A percentile compares a stretch with the other conserved stretches of the same genome.
Evolutionary conservation across 345 rosid genomes (phyloP).

Genomic region (Abelmoschus esculentus): DNA sequence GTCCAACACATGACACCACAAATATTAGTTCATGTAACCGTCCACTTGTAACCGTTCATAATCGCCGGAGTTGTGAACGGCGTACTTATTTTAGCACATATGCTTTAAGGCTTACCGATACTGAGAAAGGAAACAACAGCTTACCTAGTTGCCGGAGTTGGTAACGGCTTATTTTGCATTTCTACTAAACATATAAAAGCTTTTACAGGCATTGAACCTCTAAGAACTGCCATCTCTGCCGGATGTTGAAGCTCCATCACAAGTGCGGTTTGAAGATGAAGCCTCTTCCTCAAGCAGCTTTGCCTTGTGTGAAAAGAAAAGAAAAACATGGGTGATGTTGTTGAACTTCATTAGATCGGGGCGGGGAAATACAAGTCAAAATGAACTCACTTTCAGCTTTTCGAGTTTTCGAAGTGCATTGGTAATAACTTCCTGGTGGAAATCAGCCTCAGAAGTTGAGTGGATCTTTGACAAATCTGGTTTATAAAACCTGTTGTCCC

Average conservation of each 20-base stretch:
- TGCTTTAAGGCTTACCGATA: constrained; percentile 21
- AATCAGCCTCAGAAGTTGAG: constrained; percentile 12
- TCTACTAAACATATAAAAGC: no score
- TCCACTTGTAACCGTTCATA: no score
- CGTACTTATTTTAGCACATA: constrained; percentile 17
- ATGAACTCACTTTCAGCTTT: constrained; percentile 19
- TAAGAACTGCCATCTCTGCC: not conserved
- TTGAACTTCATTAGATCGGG: not conserved
- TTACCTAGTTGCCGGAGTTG: constrained; percentile 41
- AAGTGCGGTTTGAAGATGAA: not conserved
- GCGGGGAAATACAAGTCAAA: not conserved
- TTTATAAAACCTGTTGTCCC: constrained; percentile 18
- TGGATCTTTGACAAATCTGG: constrained; percentile 11
- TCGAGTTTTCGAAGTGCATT: constrained; percentile 16
- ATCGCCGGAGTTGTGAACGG: no score
- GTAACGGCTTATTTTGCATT: no score
- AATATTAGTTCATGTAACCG: no score
- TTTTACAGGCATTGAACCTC: no score
- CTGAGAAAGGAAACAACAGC: not conserved
- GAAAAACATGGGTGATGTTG: not conserved
- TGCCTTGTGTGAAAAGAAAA: not conserved
- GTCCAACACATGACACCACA: no score
- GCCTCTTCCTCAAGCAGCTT: constrained; percentile 4
- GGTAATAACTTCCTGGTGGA: not conserved
- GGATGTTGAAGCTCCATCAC: constrained; percentile 1